Evolutionary conservation across 345 rosid species (phyloP).

Genomic region (Salix udensis): DNA sequence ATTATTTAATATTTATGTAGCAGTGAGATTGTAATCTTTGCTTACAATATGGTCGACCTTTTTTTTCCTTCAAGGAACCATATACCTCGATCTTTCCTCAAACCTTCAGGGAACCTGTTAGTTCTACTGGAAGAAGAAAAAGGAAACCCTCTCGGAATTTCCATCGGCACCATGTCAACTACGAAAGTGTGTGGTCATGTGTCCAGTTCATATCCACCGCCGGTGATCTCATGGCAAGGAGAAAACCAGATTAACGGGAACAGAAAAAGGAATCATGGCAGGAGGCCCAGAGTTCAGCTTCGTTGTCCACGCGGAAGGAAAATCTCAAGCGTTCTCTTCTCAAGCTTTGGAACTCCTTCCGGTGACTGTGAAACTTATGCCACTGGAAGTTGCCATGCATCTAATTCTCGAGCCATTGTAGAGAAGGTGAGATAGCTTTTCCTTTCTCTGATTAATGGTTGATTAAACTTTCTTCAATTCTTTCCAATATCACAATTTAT

Average conservation of each 20-base stretch:
- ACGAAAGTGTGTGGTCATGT: conserved; percentile 8
- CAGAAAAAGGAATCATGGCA: not conserved
- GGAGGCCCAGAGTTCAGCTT: conserved; percentile 22
- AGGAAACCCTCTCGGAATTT: not conserved
- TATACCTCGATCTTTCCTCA: conserved; percentile 40
- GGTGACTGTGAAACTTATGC: conserved; percentile 22
- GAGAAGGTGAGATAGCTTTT: conserved; percentile 5
- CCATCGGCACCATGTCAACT: not conserved
- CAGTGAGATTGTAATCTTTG: not conserved
- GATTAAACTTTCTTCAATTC: not conserved
- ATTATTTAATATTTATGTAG: not conserved
- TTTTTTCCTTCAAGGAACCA: conserved; percentile 32
- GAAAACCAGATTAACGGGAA: not conserved
- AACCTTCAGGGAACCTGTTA: conserved; percentile 1
- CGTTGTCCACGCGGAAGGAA: conserved; percentile 22
- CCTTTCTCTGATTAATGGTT: no score
- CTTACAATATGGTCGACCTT: not conserved
- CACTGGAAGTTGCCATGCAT: conserved; percentile 23
- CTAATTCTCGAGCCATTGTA: conserved; percentile 2
- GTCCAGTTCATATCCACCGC: conserved; percentile 19
- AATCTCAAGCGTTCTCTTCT: conserved; percentile 27
- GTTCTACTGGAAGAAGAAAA: not conserved
- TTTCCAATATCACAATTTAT: not conserved
- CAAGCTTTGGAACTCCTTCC: conserved; percentile 29
- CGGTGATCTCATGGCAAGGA: conserved; percentile 13